Evolutionary conservation across 192 early-diverging fungal species (phyloP).

Genomic region (Rhizophagus sp.): DNA sequence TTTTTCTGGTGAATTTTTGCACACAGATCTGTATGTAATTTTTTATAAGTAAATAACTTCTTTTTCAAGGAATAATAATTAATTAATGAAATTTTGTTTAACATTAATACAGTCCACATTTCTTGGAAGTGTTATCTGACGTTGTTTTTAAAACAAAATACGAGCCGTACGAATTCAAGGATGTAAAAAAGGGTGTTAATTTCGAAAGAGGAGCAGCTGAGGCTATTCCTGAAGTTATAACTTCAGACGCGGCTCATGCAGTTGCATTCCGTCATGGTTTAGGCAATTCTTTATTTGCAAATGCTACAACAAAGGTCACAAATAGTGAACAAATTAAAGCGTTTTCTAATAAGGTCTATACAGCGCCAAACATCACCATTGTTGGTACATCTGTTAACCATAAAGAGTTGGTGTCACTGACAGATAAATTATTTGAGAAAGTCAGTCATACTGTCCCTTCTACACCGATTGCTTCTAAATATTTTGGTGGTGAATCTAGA

Average conservation of each 20-base stretch:
- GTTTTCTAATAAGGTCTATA: slow-evolving; percentile 73
- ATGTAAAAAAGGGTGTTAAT: slow-evolving; percentile 60
- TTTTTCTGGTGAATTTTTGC: slow-evolving; percentile 88
- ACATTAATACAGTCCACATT: slow-evolving; percentile 52
- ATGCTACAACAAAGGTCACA: slow-evolving; percentile 58
- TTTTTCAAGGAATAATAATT: neutral
- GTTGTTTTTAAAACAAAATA: slow-evolving; percentile 80
- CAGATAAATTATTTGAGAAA: slow-evolving; percentile 58
- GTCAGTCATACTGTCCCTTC: slow-evolving; percentile 41
- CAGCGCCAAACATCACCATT: slow-evolving; percentile 74
- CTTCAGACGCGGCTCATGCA: slow-evolving; percentile 81
- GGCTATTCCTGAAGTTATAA: slow-evolving; percentile 61
- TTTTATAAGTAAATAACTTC: neutral
- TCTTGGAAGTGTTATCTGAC: slow-evolving; percentile 81
- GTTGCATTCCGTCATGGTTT: slow-evolving; percentile 93
- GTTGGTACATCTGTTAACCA: slow-evolving; percentile 84
- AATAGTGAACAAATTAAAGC: slow-evolving; percentile 69
- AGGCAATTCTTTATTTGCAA: slow-evolving; percentile 91
- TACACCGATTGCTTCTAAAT: slow-evolving; percentile 54
- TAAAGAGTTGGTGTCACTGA: slow-evolving; percentile 66
- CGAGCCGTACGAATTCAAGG: slow-evolving; percentile 84
- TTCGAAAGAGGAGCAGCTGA: slow-evolving; percentile 69
- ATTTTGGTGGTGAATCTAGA: slow-evolving; percentile 84
- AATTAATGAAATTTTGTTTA: neutral
- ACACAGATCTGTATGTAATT: slow-evolving; percentile 77